Evolutionary conservation across 257 asterid species (phyloP).

Genomic region (Solanum etuberosum): DNA sequence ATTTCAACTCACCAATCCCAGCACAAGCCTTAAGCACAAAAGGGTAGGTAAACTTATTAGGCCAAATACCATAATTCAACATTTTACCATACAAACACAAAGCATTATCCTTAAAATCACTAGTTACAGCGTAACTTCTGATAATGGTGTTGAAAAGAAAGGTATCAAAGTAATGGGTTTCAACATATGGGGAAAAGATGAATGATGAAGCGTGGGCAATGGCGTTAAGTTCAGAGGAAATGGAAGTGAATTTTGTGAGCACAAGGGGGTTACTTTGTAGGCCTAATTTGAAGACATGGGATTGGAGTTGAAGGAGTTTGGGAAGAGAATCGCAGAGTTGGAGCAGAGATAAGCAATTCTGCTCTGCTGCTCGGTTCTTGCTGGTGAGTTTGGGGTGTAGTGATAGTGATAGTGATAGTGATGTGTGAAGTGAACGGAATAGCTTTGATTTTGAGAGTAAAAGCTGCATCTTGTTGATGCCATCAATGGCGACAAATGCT

Average conservation of each 20-base stretch:
- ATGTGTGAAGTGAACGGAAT: background rate
- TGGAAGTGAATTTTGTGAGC: constrained; percentile 61
- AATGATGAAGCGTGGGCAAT: constrained; percentile 48
- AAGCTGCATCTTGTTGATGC: constrained; percentile 2
- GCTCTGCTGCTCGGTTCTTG: constrained; percentile 49
- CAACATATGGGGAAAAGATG: constrained; percentile 35
- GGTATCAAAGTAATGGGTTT: constrained; percentile 38
- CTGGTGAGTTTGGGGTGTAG: background rate
- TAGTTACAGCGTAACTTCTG: constrained; percentile 48
- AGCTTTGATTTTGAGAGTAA: constrained; percentile 2
- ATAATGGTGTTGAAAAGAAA: constrained; percentile 71
- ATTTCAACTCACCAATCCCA: constrained; percentile 39
- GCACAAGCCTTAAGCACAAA: constrained; percentile 78
- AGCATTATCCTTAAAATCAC: constrained; percentile 25
- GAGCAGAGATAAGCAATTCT: constrained; percentile 51
- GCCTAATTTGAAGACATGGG: constrained; percentile 49
- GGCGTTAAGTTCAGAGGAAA: constrained; percentile 41
- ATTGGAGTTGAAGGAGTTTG: constrained; percentile 55
- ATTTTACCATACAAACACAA: constrained; percentile 29
- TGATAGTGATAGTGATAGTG: background rate
- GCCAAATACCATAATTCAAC: constrained; percentile 31
- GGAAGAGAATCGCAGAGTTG: constrained; percentile 44
- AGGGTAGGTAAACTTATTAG: constrained; percentile 71
- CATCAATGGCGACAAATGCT: background rate
- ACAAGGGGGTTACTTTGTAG: constrained; percentile 45